Percentiles rank a stretch among this genome's conserved stretches.
These are phyloP conservation scores for Fraxinus americana DNA, from an alignment of 257 asterid genomes.

Conservation along the genomic window DNA sequence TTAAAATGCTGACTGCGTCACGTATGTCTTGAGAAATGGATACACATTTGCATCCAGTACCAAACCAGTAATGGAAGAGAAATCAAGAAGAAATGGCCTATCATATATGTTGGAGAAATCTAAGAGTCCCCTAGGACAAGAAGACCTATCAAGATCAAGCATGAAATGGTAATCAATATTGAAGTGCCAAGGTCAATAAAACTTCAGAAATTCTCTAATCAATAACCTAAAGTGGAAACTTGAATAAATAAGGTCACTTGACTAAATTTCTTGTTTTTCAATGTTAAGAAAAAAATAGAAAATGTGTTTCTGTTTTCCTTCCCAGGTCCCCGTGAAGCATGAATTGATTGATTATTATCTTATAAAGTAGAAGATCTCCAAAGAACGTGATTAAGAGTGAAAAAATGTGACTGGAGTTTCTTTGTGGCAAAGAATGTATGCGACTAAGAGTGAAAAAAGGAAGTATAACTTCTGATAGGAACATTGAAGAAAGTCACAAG, in stretches of 20 bases:
- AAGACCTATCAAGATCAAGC: neutral
- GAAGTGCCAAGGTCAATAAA: neutral
- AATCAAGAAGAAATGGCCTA: neutral
- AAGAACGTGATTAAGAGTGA: neutral
- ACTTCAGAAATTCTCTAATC: neutral
- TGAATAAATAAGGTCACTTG: neutral
- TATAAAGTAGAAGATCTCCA: neutral
- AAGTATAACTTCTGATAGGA: neutral
- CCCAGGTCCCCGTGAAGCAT: neutral
- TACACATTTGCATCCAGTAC: conserved; percentile 1
- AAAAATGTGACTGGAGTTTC: neutral
- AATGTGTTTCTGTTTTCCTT: neutral
- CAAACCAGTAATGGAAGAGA: neutral
- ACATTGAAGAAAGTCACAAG: neutral
- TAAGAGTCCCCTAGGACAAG: neutral
- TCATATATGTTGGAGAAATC: neutral
- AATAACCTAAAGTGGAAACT: neutral
- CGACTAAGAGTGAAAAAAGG: neutral
- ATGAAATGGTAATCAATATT: neutral
- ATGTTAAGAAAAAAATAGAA: neutral
- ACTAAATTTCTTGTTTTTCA: neutral
- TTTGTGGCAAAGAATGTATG: neutral
- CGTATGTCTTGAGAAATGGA: neutral
- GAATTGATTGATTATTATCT: neutral
- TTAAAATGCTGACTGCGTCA: neutral